phyloP scores from a whole-genome alignment of 1,284 basidiomycete genomes.

The Apiotrichum gracile region DNA sequence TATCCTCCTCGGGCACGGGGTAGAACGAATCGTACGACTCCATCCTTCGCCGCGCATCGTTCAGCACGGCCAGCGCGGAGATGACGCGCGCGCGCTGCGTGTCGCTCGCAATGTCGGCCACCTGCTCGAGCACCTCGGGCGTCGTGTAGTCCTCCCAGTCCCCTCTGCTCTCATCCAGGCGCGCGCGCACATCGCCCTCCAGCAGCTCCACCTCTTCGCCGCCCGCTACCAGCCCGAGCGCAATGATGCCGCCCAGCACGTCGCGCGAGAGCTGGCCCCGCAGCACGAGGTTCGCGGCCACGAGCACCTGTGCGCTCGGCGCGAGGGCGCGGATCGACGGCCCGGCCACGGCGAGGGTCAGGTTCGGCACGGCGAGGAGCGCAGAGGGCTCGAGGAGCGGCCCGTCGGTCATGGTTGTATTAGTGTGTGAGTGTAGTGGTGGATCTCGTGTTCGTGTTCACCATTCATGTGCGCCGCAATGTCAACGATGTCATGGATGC shows the following conservation, averaged over 20 bases:
- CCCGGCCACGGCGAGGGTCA: conserved; percentile 1
- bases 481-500: too few relatives aligned
- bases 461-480: too few relatives aligned
- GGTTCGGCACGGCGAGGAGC: conserved; percentile 7
- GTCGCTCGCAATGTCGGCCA: conserved; percentile 6
- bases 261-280: conserved; percentile 7
- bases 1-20: background rate
- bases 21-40: conserved; percentile 16
- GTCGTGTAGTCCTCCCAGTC: conserved; percentile 1
- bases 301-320: conserved; percentile 1
- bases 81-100: background rate
- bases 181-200: conserved; percentile 12
- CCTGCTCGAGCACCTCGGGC: background rate
- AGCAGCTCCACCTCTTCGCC: conserved; percentile 9
- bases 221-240: conserved; percentile 21
- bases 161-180: conserved; percentile 1
- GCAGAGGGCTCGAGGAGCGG: background rate
- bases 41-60: conserved; percentile 10
- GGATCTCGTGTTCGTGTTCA: too few relatives aligned
- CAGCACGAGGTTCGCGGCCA: conserved; percentile 17
- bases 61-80: conserved; percentile 12
- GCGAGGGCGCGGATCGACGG: conserved; percentile 5
- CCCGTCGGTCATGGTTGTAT: too few relatives aligned
- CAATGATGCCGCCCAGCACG: conserved; percentile 30
- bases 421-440: too few relatives aligned